Conservation (phyloP, 2,329 filamentous ascomycete species). For the Fusarium sulawesiense region DNA sequence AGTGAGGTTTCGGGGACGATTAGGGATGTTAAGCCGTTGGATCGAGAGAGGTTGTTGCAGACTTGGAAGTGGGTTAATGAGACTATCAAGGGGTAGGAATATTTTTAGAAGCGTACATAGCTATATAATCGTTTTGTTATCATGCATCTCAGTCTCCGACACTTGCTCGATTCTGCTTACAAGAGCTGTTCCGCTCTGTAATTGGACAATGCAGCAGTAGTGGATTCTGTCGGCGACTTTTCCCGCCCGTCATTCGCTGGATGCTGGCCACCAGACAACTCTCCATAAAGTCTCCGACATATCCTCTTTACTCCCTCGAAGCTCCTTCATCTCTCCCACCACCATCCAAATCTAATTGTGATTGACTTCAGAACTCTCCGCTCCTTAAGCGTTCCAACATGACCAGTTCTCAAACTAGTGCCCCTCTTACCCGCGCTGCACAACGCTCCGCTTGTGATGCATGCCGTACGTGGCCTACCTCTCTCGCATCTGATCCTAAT, state of each 20-base stretch:
- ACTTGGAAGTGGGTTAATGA: conserved; percentile 42
- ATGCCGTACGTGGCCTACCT: background rate
- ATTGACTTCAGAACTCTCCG: background rate
- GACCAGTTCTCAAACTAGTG: rapidly evolving
- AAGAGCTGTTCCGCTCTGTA: too few relatives aligned
- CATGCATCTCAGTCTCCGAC: background rate
- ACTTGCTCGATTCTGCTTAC: too few relatives aligned
- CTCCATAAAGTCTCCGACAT: background rate
- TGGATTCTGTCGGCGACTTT: background rate
- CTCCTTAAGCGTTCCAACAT: background rate
- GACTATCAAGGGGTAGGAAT: background rate
- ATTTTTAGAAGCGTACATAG: rapidly evolving
- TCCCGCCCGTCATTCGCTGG: background rate
- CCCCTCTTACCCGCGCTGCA: background rate
- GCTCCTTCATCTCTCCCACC: background rate
- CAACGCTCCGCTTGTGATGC: conserved; percentile 1
- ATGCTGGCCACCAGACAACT: background rate
- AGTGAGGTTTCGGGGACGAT: conserved; percentile 24
- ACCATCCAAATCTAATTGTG: too few relatives aligned
- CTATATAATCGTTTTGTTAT: too few relatives aligned
- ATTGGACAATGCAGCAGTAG: too few relatives aligned
- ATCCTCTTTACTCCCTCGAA: too few relatives aligned
- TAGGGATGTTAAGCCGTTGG: conserved; percentile 19
- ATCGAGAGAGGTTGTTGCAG: conserved; percentile 23
- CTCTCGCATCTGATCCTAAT: rapidly evolving